Percentiles rank a stretch among this genome's conserved stretches.
Conservation (phyloP, 345 rosid genomes). For the Triadica sebifera region DNA sequence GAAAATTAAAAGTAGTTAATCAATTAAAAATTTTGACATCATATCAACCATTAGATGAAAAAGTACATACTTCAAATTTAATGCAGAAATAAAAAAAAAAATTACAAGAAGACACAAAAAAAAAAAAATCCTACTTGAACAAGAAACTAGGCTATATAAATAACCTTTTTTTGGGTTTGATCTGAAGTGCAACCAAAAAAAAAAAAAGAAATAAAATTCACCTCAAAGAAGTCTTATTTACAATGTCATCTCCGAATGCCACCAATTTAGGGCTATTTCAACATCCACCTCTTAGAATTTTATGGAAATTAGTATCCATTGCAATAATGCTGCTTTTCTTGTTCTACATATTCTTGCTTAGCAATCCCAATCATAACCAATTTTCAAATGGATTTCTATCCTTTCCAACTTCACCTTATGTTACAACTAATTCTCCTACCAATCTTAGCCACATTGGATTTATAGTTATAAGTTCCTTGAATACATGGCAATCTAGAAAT, state of each 20-base stretch:
- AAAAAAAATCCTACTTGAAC: too few relatives aligned
- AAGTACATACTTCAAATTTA: too few relatives aligned
- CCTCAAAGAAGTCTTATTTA: too few relatives aligned
- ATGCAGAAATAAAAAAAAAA: too few relatives aligned
- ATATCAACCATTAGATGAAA: too few relatives aligned
- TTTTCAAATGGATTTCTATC: not conserved
- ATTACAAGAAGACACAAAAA: too few relatives aligned
- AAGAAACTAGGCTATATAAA: too few relatives aligned
- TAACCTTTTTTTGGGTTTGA: too few relatives aligned
- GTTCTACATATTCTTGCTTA: conserved; percentile 9
- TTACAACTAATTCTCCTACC: not conserved
- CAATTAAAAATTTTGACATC: too few relatives aligned
- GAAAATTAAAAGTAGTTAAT: too few relatives aligned
- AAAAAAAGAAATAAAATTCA: too few relatives aligned
- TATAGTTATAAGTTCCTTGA: conserved; percentile 14
- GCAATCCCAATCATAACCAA: not conserved
- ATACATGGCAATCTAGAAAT: conserved; percentile 14
- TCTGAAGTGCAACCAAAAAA: too few relatives aligned
- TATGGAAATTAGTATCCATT: conserved; percentile 10
- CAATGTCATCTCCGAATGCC: not conserved
- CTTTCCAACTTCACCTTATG: not conserved
- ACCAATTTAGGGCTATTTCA: not conserved
- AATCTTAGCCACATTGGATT: conserved; percentile 21
- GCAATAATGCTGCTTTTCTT: conserved; percentile 6
- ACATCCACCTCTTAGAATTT: not conserved